Percentiles rank a stretch among this genome's conserved stretches.
Evolutionary conservation across 768 basidiomycete species (phyloP).

Genomic region (Suillus luteus): DNA sequence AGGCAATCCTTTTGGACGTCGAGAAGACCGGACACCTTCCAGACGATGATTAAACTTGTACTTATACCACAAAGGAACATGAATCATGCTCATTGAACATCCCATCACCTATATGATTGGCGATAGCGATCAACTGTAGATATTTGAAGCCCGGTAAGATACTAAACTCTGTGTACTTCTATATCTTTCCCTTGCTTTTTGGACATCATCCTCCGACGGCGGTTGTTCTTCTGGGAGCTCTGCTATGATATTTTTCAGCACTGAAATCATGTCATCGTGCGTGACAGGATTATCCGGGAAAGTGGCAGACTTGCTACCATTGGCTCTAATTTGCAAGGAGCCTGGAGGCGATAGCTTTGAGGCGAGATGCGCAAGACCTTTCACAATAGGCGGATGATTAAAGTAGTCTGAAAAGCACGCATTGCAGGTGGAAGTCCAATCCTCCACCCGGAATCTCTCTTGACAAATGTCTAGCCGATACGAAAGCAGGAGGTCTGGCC

Average conservation of each 20-base stretch:
- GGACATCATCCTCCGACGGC: not conserved
- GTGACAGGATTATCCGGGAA: constrained; percentile 2
- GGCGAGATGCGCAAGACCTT: not conserved
- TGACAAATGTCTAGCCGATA: not conserved
- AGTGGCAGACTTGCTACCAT: not conserved
- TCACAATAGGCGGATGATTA: not conserved
- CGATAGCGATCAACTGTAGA: not conserved
- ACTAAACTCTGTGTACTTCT: not conserved
- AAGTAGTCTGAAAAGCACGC: not conserved
- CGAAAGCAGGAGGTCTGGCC: not conserved
- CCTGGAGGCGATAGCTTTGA: not conserved
- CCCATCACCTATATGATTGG: not conserved
- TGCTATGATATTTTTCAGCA: not conserved
- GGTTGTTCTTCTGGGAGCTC: constrained; percentile 1
- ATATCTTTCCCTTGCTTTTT: not conserved
- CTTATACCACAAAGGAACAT: not conserved
- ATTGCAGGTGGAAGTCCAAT: not conserved
- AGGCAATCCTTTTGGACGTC: not conserved
- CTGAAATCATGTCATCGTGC: not conserved
- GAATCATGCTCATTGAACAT: not conserved
- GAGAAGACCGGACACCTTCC: not conserved
- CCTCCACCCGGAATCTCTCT: not conserved
- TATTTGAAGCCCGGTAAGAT: not conserved
- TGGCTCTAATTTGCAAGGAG: not conserved
- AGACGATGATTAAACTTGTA: not conserved